These are phyloP conservation scores for Stenogyne calaminthoides DNA, from an alignment of 305 asterid genomes.

Conservation along the genomic window DNA sequence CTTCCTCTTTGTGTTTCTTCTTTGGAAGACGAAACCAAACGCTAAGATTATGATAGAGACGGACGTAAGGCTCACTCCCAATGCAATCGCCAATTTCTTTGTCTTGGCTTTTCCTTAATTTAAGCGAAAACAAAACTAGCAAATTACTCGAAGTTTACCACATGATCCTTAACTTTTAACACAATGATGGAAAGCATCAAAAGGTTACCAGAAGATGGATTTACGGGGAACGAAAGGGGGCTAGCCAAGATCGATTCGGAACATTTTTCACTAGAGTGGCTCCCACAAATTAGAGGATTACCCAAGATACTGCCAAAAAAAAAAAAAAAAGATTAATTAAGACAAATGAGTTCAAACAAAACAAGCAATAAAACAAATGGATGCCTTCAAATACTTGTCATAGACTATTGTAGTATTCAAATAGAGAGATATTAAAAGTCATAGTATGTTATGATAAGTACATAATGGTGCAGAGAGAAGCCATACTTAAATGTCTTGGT, in stretches of 20 bases:
- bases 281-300: conserved; percentile 81
- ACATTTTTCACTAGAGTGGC: conserved; percentile 60
- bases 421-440: background rate
- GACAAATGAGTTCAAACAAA: conserved; percentile 1
- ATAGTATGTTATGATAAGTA: conserved; percentile 9
- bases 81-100: conserved; percentile 64
- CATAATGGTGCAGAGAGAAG: conserved; percentile 34
- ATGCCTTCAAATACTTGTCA: conserved; percentile 14
- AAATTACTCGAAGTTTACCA: background rate
- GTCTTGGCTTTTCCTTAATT: conserved; percentile 54
- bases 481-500: conserved; percentile 85
- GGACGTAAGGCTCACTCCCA: conserved; percentile 68
- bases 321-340: conserved; percentile 3
- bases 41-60: conserved; percentile 42
- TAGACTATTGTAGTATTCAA: conserved; percentile 21
- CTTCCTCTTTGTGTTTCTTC: conserved; percentile 48
- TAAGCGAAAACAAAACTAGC: background rate
- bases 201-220: conserved; percentile 51
- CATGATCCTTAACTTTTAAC: background rate
- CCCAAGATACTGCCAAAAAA: conserved; percentile 65
- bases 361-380: conserved; percentile 3
- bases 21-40: conserved; percentile 52
- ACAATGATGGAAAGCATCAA: conserved; percentile 2
- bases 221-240: conserved; percentile 55
- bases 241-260: conserved; percentile 52